A percentile compares a stretch with the other conserved stretches of the same genome.
Evolutionary conservation across 2,329 filamentous ascomycete genomes (phyloP).

Genomic region (Verticillium alfalfae): DNA sequence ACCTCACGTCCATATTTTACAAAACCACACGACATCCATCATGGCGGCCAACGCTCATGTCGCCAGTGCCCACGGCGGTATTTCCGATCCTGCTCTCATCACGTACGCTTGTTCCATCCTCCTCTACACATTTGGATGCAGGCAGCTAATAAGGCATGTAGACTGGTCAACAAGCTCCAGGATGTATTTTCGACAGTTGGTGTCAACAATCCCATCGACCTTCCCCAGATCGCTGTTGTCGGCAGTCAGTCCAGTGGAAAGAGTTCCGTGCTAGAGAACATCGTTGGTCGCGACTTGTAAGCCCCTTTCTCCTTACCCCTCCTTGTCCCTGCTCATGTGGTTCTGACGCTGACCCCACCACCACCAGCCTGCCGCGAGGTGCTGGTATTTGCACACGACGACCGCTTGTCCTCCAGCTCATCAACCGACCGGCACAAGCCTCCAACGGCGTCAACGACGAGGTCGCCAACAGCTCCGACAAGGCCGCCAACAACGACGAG

Average conservation of each 20-base stretch:
- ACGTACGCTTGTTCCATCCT: constrained; percentile 37
- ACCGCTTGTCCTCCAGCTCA: constrained; percentile 93
- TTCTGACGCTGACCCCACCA: constrained; percentile 17
- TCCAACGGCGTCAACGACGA: constrained; percentile 70
- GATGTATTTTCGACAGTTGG: constrained; percentile 99
- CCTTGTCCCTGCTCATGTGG: constrained; percentile 4
- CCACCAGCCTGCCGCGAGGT: constrained; percentile 79
- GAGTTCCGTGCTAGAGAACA: constrained; percentile 98
- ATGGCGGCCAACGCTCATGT: background rate
- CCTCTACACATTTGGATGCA: constrained; percentile 1
- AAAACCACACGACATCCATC: constrained; percentile 3
- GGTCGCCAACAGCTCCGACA: constrained; percentile 64
- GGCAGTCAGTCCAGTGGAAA: constrained; percentile 99
- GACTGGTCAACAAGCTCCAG: constrained; percentile 96
- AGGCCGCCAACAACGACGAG: constrained; percentile 86
- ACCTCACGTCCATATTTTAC: background rate
- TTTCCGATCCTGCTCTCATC: constrained; percentile 62
- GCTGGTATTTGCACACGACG: constrained; percentile 95
- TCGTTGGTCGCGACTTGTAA: constrained; percentile 97
- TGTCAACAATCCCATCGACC: constrained; percentile 98
- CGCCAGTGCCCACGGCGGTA: constrained; percentile 38
- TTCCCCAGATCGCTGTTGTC: constrained; percentile 96
- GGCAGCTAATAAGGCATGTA: constrained; percentile 27
- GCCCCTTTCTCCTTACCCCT: constrained; percentile 27
- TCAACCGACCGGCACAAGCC: constrained; percentile 73